Evolutionary conservation across 768 basidiomycete species (phyloP).

Genomic region (Mycena maculata): DNA sequence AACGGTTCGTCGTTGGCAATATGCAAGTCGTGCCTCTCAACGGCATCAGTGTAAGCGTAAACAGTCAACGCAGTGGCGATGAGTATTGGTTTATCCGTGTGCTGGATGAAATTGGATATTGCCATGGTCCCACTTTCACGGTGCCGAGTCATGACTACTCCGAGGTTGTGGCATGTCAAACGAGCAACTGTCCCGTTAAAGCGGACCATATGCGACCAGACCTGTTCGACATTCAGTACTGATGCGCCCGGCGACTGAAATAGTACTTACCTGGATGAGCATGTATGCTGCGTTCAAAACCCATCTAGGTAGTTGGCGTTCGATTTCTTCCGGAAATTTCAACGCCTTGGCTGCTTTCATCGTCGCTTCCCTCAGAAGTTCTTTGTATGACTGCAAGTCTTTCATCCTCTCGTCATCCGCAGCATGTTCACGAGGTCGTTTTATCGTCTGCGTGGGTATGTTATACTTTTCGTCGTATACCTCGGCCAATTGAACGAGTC

Average conservation of each 20-base stretch:
- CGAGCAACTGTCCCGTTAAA: conserved; percentile 15
- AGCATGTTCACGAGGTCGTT: not conserved
- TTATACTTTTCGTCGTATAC: not conserved
- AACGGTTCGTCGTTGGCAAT: not conserved
- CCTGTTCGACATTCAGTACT: not conserved
- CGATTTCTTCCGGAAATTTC: not conserved
- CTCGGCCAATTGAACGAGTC: not conserved
- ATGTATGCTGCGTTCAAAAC: conserved; percentile 8
- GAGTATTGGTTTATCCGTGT: conserved; percentile 15
- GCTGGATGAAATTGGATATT: conserved; percentile 1
- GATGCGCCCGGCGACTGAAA: not conserved
- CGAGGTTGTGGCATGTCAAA: conserved; percentile 15
- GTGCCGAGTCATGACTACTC: conserved; percentile 5
- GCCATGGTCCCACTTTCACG: not conserved
- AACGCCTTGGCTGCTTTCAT: not conserved
- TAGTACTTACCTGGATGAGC: conserved; percentile 13
- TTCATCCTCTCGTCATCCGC: not conserved
- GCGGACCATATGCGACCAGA: conserved; percentile 17
- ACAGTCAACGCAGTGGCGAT: conserved; percentile 19
- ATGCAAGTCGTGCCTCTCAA: conserved; percentile 15
- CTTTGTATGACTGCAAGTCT: not conserved
- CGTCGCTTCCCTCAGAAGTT: not conserved
- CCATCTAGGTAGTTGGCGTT: not conserved
- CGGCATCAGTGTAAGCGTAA: conserved; percentile 20
- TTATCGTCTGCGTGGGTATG: not conserved